These are phyloP conservation scores for Fistulina hepatica DNA, from an alignment of 1,284 basidiomycete genomes.

Conservation along the genomic window DNA sequence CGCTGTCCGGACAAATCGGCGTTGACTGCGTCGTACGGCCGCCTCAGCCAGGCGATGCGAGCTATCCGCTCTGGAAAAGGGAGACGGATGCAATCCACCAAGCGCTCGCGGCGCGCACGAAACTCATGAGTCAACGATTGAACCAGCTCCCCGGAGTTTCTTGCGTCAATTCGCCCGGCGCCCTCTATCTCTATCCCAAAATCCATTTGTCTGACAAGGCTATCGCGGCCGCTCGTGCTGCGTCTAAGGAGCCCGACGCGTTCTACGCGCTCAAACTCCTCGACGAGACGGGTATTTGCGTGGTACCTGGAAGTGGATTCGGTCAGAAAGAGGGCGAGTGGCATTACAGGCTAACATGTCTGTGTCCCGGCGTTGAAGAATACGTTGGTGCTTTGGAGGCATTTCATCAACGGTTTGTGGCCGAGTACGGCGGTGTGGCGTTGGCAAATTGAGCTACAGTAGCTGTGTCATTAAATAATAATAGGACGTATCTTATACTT, in stretches of 20 bases:
- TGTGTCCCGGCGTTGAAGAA: slow-evolving; percentile 85
- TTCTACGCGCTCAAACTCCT: slow-evolving; percentile 80
- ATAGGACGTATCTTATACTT: too few relatives aligned
- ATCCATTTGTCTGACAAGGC: slow-evolving; percentile 65
- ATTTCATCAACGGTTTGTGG: slow-evolving; percentile 74
- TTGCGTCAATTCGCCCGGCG: slow-evolving; percentile 84
- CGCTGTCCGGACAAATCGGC: slow-evolving; percentile 81
- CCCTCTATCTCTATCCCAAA: slow-evolving; percentile 79
- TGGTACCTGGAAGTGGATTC: slow-evolving; percentile 86
- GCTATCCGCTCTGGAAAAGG: slow-evolving; percentile 67
- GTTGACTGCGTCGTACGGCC: slow-evolving; percentile 87
- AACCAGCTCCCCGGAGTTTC: slow-evolving; percentile 71
- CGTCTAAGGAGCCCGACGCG: slow-evolving; percentile 74
- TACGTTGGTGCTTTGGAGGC: slow-evolving; percentile 77
- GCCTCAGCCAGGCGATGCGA: slow-evolving; percentile 63
- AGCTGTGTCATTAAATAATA: too few relatives aligned
- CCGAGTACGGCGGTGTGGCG: slow-evolving; percentile 44
- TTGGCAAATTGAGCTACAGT: too few relatives aligned
- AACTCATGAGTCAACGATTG: slow-evolving; percentile 65
- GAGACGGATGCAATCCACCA: slow-evolving; percentile 76
- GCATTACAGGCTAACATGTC: slow-evolving; percentile 81
- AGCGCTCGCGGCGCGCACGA: slow-evolving; percentile 62
- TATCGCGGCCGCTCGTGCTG: slow-evolving; percentile 56
- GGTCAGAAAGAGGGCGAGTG: slow-evolving; percentile 82
- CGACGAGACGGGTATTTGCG: slow-evolving; percentile 87